Evolutionary conservation across 2,329 filamentous ascomycete genomes (phyloP), one percentile per base, ranked within the genome.

Genomic region (Juglanconis oblonga): DNA sequence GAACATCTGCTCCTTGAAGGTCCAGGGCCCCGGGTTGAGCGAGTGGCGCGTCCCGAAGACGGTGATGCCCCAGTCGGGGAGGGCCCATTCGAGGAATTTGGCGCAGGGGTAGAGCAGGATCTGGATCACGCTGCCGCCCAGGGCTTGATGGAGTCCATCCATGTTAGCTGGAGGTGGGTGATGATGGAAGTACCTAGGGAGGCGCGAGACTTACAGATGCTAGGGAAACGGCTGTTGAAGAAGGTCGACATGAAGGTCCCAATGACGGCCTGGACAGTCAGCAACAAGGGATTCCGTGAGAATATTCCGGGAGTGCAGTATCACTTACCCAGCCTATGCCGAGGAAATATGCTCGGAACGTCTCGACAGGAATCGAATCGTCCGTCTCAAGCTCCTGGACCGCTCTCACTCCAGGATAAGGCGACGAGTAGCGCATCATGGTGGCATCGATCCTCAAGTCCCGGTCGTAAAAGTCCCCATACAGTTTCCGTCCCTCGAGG

Each of bases 81-180:
- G 65, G 13, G 72, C 63, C 45, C 65, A 74, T 11, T 78, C 78
- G 38, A 81, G 70, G 7, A 74, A 69, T 47, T 76, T 76, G 5
- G 76, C 81, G 24, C 78, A 73, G 0, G 81, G 81, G 17, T 72
- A 81, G 0, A 81, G 71, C 3, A 81, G 69, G 47, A 81, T 76
- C 67, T 81, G 79, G 53, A 76, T 74, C 5, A 77, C 75, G 8
- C 70, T 69, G 6, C 72, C 69, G 55, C 66, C 68, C 6, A 76
- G 62, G 44, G 47, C 44, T 47, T n/a, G 4, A 42, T 13, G 10
- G n/a, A 64, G 70, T 32, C 14, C 13, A 44, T 32, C 14, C 13
- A 44, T 13, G 31, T 17, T 49, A 38, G 40, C 17, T 9, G 32
- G 8, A 38, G 36, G 13, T 36, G 6, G 2, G 42, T 9, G n/a